Evolutionary conservation across 176 grass and related monocot genomes (phyloP).

Genomic region (Lolium perenne): DNA sequence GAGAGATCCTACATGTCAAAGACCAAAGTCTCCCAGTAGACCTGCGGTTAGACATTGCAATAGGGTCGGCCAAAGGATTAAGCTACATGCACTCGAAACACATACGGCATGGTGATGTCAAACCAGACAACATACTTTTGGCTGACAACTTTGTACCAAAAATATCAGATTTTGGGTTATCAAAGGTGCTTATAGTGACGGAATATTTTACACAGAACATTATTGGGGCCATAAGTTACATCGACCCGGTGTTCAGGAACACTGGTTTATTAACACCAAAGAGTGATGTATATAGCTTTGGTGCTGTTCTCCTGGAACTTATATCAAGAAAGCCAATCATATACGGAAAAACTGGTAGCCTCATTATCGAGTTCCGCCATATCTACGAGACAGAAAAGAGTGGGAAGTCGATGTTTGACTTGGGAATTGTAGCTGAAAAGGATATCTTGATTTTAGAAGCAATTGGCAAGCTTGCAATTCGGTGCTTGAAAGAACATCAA

Average conservation of each 20-base stretch:
- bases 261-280: constrained; percentile 16
- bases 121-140: constrained; percentile 37
- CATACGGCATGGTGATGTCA: constrained; percentile 29
- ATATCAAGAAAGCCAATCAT: neutral
- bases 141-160: neutral
- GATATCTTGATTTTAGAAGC: too few relatives aligned
- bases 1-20: neutral
- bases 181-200: neutral
- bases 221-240: neutral
- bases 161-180: neutral
- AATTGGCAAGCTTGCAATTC: too few relatives aligned
- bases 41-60: neutral
- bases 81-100: neutral
- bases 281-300: constrained; percentile 9
- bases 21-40: neutral
- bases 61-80: neutral
- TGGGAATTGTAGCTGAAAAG: too few relatives aligned
- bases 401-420: too few relatives aligned
- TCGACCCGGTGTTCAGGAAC: neutral
- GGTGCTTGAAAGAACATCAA: too few relatives aligned
- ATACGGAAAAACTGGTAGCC: neutral
- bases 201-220: neutral
- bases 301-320: constrained; percentile 15
- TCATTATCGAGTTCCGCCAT: neutral
- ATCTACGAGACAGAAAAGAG: too few relatives aligned